These are phyloP conservation scores for Styphnolobium japonicum DNA, from an alignment of 306 rosid species.

Conservation along the genomic window DNA sequence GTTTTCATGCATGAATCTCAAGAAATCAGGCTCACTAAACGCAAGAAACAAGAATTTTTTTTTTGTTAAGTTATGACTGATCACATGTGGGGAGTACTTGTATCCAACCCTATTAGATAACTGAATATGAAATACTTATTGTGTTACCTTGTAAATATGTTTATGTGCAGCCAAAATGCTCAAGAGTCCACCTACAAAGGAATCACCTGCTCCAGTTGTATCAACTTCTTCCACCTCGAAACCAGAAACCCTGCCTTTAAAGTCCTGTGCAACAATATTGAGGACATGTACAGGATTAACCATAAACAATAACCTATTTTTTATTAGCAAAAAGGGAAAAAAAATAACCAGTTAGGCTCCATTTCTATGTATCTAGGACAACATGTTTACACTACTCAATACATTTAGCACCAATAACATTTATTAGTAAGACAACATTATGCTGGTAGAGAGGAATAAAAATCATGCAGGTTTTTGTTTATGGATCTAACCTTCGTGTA, in stretches of 20 bases:
- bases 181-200: slow-evolving; percentile 32
- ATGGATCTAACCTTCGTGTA: slow-evolving; percentile 51
- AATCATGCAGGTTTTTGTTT: not conserved
- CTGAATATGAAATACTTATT: not conserved
- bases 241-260: slow-evolving; percentile 34
- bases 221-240: slow-evolving; percentile 33
- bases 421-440: not conserved
- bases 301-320: not conserved
- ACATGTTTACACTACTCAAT: not conserved
- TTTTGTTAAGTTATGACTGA: not conserved
- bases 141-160: slow-evolving; percentile 23
- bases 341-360: not conserved
- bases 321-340: not conserved
- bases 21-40: not conserved
- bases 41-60: not conserved
- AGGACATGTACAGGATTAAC: not conserved
- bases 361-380: not conserved
- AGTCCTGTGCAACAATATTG: slow-evolving; percentile 16
- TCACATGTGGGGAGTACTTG: not conserved
- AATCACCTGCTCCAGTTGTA: slow-evolving; percentile 30
- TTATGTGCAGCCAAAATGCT: slow-evolving; percentile 30
- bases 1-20: not conserved
- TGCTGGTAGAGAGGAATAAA: not conserved
- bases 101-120: not conserved
- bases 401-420: not conserved